Evolutionary conservation across 805 yeast species (phyloP).

Genomic region (Cyberlindnera galapagoensis): DNA sequence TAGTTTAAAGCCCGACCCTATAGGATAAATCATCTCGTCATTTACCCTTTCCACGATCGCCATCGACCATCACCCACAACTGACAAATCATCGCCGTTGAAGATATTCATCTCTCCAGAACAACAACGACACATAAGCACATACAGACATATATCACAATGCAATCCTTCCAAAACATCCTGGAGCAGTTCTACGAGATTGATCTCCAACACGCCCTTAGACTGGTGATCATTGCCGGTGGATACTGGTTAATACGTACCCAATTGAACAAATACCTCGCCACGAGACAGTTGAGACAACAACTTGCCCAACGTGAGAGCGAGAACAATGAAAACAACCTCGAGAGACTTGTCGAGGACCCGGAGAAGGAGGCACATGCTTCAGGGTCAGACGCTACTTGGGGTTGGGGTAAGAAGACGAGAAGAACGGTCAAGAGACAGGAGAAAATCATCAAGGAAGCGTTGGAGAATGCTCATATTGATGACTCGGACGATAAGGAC

Average conservation of each 20-base stretch:
- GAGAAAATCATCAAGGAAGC: conserved; percentile 46
- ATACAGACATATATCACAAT: neutral
- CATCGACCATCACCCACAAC: too few relatives aligned
- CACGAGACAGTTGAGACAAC: conserved; percentile 47
- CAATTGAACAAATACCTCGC: conserved; percentile 52
- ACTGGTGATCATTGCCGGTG: conserved; percentile 49
- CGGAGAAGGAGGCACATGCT: conserved; percentile 32
- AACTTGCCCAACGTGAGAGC: conserved; percentile 41
- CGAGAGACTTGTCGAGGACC: conserved; percentile 28
- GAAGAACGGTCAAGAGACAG: conserved; percentile 50
- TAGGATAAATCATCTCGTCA: too few relatives aligned
- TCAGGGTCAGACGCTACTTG: conserved; percentile 39
- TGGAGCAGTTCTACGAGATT: conserved; percentile 24
- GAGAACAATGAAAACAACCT: conserved; percentile 31
- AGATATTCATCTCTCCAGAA: too few relatives aligned
- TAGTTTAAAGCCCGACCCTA: too few relatives aligned
- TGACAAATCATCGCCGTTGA: too few relatives aligned
- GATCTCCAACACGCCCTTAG: conserved; percentile 41
- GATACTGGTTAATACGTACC: conserved; percentile 53
- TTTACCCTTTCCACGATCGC: too few relatives aligned
- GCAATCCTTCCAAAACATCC: conserved; percentile 3
- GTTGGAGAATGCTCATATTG: conserved; percentile 38
- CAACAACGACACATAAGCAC: neutral
- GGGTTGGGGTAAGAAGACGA: conserved; percentile 80
- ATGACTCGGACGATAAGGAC: conserved; percentile 55